Evolutionary conservation across 495 filamentous ascomycete species (phyloP).

Genomic region (Parachaetomium inaequale): DNA sequence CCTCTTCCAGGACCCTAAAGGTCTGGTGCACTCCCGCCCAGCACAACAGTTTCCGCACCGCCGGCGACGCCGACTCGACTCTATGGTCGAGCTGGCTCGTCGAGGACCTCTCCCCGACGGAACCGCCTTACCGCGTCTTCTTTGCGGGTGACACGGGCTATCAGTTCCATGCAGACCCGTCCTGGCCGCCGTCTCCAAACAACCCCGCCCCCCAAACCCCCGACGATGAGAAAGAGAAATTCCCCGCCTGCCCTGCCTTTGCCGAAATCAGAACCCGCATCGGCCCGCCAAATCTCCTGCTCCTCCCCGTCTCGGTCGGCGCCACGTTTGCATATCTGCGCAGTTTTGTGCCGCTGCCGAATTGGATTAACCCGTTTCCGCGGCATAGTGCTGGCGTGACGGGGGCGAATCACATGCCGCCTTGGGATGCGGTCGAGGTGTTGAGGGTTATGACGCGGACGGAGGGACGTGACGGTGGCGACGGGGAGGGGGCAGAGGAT

Average conservation of each 20-base stretch:
- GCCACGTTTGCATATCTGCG: constrained; percentile 31
- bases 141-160: constrained; percentile 36
- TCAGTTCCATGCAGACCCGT: constrained; percentile 28
- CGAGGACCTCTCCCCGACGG: background rate
- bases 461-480: background rate
- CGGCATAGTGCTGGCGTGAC: constrained; percentile 24
- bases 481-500: no score
- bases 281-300: constrained; percentile 24
- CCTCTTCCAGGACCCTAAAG: constrained; percentile 15
- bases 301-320: constrained; percentile 31
- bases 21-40: constrained; percentile 45
- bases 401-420: constrained; percentile 33
- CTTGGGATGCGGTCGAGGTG: constrained; percentile 35
- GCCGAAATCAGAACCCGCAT: constrained; percentile 23
- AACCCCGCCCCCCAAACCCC: background rate
- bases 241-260: constrained; percentile 30
- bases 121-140: constrained; percentile 22
- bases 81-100: constrained; percentile 57
- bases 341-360: constrained; percentile 28
- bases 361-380: constrained; percentile 30
- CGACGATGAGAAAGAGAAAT: constrained; percentile 12
- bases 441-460: constrained; percentile 25
- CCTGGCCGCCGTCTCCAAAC: constrained; percentile 28
- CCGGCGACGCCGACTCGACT: constrained; percentile 31
- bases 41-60: constrained; percentile 42